Base-by-base conservation (phyloP, 306 rosid genomes). In the Medicago truncatula region DNA sequence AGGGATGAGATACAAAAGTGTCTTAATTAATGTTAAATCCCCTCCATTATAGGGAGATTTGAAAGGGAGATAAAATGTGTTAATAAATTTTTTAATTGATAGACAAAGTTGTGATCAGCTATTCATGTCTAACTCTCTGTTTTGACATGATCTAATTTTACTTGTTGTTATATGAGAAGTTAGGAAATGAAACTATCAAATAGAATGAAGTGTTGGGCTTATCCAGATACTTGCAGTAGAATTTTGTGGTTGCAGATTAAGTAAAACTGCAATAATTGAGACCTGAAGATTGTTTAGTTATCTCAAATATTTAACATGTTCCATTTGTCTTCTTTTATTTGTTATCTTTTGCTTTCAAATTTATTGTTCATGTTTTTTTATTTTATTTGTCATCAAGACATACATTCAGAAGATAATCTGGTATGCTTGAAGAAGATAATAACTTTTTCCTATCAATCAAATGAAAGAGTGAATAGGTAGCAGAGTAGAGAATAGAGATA, bases 291-390 rank as follows among this genome's bases (percentile, higher is more conserved):
- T 43, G 47, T 43, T 43, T 43, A 8, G 46, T 41, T 9, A 52
- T 38, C 4, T 25, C 40, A 59, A 59, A 7, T 59, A 25, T 5
- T 60, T 59, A 56, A 56, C 59, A 25, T 31, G 5, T 11, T 76
- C 53, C 44, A 67, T 67, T 38, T 74, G 57, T 73, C 77, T 40
- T 25, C 13, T 52, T 39, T 28, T 58, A 67, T 43, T 56, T 71
- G 52, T 59, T 46, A 40, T 57, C 44, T 23, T 59, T 43, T 46
- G 46, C 56, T 25, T 67, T 76, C 57, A 20, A 66, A 13, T 79
- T 78, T 57, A 15, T 64, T 50, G 52, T 38, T 54, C 39, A 15
- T 43, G 58, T 63, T 31, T 14, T 12, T 8, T 41, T 75, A 3
- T 2, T 44, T 17, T 70, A 4, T 56, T 15, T 43, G 34, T 18